A percentile compares a stretch with the other conserved stretches of the same genome.
Evolutionary conservation across 1,284 basidiomycete species (phyloP).

Genomic region (Melanopsichium pennsylvanicum): DNA sequence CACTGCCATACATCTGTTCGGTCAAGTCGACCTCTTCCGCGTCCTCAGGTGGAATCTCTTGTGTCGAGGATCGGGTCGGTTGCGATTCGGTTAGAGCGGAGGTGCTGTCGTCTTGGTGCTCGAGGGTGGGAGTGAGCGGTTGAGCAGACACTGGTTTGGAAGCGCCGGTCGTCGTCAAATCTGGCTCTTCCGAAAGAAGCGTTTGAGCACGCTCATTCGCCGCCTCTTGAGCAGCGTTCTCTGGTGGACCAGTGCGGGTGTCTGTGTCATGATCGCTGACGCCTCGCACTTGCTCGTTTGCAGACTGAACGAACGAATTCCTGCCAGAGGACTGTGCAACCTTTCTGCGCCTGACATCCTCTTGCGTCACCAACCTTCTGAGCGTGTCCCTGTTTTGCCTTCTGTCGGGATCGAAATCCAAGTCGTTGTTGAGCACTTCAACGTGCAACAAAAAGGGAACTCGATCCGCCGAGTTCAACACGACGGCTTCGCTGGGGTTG

Average conservation of each 20-base stretch:
- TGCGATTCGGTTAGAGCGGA: neutral
- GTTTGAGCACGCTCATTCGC: too few relatives aligned
- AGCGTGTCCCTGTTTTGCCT: slow-evolving; percentile 82
- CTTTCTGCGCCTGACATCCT: slow-evolving; percentile 68
- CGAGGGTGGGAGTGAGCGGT: slow-evolving; percentile 20
- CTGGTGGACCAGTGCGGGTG: slow-evolving; percentile 5
- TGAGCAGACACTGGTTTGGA: slow-evolving; percentile 21
- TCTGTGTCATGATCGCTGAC: slow-evolving; percentile 8
- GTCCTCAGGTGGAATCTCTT: slow-evolving; percentile 10
- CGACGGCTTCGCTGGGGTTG: slow-evolving; percentile 95
- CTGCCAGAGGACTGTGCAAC: slow-evolving; percentile 19
- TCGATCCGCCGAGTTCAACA: slow-evolving; percentile 95
- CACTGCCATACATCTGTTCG: slow-evolving; percentile 62
- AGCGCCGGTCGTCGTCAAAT: slow-evolving; percentile 7
- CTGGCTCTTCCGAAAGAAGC: too few relatives aligned
- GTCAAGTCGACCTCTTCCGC: slow-evolving; percentile 62
- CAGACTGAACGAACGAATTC: slow-evolving; percentile 22
- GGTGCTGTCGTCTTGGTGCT: slow-evolving; percentile 4
- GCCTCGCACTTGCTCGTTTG: slow-evolving; percentile 4
- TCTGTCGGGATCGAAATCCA: slow-evolving; percentile 89
- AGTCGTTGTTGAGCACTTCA: slow-evolving; percentile 87
- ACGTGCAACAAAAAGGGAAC: slow-evolving; percentile 93
- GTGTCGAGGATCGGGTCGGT: neutral
- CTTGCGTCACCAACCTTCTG: slow-evolving; percentile 81
- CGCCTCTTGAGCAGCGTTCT: neutral